Evolutionary conservation across 2,329 filamentous ascomycete genomes (phyloP), one percentile per base, ranked within the genome.

Genomic region (Westerdykella aurantiaca): DNA sequence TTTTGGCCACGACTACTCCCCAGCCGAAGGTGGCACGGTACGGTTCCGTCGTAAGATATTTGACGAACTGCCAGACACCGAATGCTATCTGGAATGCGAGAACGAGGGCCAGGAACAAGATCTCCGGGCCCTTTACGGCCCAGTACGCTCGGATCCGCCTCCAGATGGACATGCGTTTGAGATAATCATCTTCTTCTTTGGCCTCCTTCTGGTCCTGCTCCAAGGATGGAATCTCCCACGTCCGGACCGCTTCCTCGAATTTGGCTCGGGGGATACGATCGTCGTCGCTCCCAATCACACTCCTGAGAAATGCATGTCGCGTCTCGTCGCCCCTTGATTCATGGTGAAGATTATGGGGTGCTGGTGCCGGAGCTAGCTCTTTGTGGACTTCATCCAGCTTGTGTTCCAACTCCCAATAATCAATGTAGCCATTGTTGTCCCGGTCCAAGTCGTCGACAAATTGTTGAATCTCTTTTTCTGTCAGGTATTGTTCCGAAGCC

Each of bases 1-100:
- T 72, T 58, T 80, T 81, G 3, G 77, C 73, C 39, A 81, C 55
- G 4, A 78, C 73, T 6, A 77, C 71, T 5, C 77, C 78, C 75
- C 76, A 79, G 11, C 76, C 78, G 14, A 79, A 73, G 0, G 72
- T 77, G 12, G 68, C 69, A 13, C 71, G 70, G 45, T 75, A 77
- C 10, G 66, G 49, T 0, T 61, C 52, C 1, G 64, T 69, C 0
- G 68, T 72, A 38, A 72, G 57, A 53, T 79, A 80, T 47, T 75
- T 78, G 55, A 78, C 67, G 10, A 76, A 61, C 50, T 81, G 76
- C 77, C 77, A 80, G 7, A 74, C 64, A 2, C 74, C 77, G 52
- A 79, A 75, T 0, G 69, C 76, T 13, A 78, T 53, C 55, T 76
- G 72, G 50, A 74, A 65, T 0, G 61, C 51, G 1, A 75, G 55